Conservation (phyloP, 2,329 filamentous ascomycete genomes). For the Cladosporium sp. region DNA sequence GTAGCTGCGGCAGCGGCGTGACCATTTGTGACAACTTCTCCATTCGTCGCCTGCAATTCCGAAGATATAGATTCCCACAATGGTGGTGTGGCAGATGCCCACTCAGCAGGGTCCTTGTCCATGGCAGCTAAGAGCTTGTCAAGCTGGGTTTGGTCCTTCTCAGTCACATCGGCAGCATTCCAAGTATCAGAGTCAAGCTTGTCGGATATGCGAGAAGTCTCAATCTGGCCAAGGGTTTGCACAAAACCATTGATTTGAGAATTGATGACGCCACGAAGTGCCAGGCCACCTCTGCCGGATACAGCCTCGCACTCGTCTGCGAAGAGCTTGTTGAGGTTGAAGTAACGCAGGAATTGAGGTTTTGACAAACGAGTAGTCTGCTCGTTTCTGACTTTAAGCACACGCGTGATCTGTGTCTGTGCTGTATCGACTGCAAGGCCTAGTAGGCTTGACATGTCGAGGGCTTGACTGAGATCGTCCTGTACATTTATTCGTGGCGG, state of each 20-base stretch:
- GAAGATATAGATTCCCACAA: constrained; percentile 45
- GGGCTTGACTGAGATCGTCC: constrained; percentile 69
- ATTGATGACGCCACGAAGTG: constrained; percentile 75
- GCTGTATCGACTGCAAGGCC: constrained; percentile 77
- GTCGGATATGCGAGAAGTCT: constrained; percentile 70
- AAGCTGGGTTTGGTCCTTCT: constrained; percentile 58
- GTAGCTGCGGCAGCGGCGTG: constrained; percentile 12
- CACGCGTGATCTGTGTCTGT: constrained; percentile 67
- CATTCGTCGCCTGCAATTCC: constrained; percentile 25
- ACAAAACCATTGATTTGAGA: constrained; percentile 79
- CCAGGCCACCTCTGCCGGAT: constrained; percentile 70
- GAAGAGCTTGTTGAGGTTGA: constrained; percentile 76
- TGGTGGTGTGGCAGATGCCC: constrained; percentile 54
- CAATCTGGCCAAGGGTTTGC: constrained; percentile 63
- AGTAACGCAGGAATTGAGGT: constrained; percentile 72
- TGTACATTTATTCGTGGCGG: constrained; percentile 41
- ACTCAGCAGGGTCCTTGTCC: constrained; percentile 63
- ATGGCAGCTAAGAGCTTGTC: constrained; percentile 64
- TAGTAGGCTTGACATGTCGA: constrained; percentile 73
- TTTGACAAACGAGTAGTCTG: constrained; percentile 66
- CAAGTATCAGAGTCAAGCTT: constrained; percentile 78
- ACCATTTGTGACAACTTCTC: constrained; percentile 22
- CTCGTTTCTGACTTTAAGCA: constrained; percentile 72
- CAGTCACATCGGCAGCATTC: constrained; percentile 71
- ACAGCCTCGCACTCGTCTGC: constrained; percentile 83